Base-by-base conservation (phyloP, 2,329 filamentous ascomycete genomes). In the Alternaria infectoria region DNA sequence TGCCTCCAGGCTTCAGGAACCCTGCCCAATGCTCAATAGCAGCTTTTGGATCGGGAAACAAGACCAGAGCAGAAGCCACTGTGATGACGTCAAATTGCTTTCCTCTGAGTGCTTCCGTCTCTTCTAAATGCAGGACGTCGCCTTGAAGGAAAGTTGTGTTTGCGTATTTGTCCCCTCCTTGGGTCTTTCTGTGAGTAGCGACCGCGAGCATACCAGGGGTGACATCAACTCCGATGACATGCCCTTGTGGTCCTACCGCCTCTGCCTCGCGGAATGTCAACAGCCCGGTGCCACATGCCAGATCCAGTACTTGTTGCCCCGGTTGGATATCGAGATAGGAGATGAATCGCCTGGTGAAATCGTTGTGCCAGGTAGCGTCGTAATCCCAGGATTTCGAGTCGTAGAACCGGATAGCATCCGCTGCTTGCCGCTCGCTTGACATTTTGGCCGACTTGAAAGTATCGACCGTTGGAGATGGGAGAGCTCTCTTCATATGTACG, bases 261-360 rank as follows among this genome's bases (percentile, higher is more conserved):
- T 80, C 70, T 10, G 79, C 74, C 32, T 78, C 79, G 8, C 77
- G 73, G 64, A 83, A 78, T 1, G 77, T 79, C 15, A 83, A 71
- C 0, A 84, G 76, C 6, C 83, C 83, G 6, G 82, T 84, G 5
- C 82, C 82, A 62, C 81, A 83, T 6, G 82, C 82, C 15, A 84
- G 73, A 57, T 84, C 83, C 12, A 84, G 77, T n/a, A 84, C 69
- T 21, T 77, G 61, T 54, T 83, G 77, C 25, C 81, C 81, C 12
- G 77, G 70, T n/a, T 70, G 58, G 30, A 79, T 69, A 15, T 72
- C 55, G 17, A 79, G 26, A 28, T 75, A 63, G 23, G 79, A 72
- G 9, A 79, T 68, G 62, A 82, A 81, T 28, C 81, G 76, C 28
- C 66, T 69, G 3, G 81, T 79, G 59, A 83, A 82, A 28, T 75